Conservation (phyloP, 768 basidiomycete genomes). For the Tubosaeta sp. region DNA sequence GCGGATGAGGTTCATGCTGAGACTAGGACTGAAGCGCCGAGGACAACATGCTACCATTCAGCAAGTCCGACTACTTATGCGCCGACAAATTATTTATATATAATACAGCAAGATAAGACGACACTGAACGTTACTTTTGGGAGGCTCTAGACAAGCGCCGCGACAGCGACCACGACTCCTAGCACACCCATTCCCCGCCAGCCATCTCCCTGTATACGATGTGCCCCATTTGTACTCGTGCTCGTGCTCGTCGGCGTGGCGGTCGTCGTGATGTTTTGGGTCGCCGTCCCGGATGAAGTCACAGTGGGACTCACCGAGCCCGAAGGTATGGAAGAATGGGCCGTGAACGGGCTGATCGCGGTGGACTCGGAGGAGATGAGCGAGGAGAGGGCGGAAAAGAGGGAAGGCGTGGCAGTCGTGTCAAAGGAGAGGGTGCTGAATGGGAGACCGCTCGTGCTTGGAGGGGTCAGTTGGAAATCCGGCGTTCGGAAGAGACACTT, state of each 20-base stretch:
- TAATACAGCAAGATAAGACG: too few species aligned
- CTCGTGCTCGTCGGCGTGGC: background rate
- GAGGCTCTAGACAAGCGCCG: background rate
- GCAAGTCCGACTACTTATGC: too few species aligned
- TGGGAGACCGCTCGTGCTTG: constrained; percentile 22
- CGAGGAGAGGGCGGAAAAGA: constrained; percentile 20
- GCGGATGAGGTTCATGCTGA: too few species aligned
- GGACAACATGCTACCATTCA: too few species aligned
- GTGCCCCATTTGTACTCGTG: constrained; percentile 8
- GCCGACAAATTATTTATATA: too few species aligned
- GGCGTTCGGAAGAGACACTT: background rate
- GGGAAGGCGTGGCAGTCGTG: constrained; percentile 18
- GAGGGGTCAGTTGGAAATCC: background rate
- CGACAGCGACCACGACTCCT: constrained; percentile 4
- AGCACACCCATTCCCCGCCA: background rate
- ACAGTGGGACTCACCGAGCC: background rate
- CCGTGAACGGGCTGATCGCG: constrained; percentile 8
- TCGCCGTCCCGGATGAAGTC: too few species aligned
- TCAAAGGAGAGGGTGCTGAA: constrained; percentile 19
- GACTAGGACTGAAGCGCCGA: too few species aligned
- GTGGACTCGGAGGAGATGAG: constrained; percentile 27
- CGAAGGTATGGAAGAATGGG: background rate
- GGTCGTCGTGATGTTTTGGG: too few species aligned
- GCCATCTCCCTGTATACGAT: background rate
- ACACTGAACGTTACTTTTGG: background rate